Percentiles rank a stretch among this genome's conserved stretches.
phyloP scores from a whole-genome alignment of 1,284 basidiomycete genomes.

The Pascua sp. region DNA sequence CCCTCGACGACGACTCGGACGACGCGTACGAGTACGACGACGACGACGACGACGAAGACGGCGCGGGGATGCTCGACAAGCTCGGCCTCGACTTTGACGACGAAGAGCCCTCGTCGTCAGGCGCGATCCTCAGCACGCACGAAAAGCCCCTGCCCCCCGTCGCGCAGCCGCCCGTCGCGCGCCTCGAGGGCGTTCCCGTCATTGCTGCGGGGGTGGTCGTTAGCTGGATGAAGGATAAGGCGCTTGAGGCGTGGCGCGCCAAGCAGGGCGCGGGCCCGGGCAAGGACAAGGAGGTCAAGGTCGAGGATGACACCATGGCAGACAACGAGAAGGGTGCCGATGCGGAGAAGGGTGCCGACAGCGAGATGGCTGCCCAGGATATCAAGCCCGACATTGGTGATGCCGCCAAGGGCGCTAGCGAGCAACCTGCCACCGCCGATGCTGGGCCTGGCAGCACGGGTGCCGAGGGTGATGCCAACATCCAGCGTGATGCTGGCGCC shows the following conservation, averaged over 20 bases:
- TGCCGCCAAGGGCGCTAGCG: not conserved
- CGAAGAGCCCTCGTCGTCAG: conserved; percentile 27
- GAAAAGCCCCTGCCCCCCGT: conserved; percentile 47
- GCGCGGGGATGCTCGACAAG: conserved; percentile 8
- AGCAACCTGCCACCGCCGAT: not conserved
- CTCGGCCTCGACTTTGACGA: conserved; percentile 23
- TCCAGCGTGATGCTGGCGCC: not conserved
- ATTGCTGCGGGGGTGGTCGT: conserved; percentile 50
- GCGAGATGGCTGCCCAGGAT: not conserved
- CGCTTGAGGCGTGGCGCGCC: conserved; percentile 37
- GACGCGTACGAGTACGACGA: conserved; percentile 18
- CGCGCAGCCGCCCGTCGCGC: conserved; percentile 36
- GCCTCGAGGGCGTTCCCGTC: conserved; percentile 33
- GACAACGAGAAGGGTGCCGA: not conserved
- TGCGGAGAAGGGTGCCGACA: not conserved
- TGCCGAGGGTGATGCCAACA: not conserved
- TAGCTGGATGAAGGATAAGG: conserved; percentile 46
- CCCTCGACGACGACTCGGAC: conserved; percentile 12
- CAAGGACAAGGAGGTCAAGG: conserved; percentile 1
- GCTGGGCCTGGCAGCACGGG: not conserved
- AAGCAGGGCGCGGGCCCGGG: conserved; percentile 11
- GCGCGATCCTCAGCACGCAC: conserved; percentile 42
- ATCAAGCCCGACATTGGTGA: not conserved
- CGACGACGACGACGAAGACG: conserved; percentile 9
- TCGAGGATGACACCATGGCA: not conserved